Percentiles rank a stretch among this genome's conserved stretches.
phyloP scores from a whole-genome alignment of 2,329 filamentous ascomycete species.

The Bertia moriformis region DNA sequence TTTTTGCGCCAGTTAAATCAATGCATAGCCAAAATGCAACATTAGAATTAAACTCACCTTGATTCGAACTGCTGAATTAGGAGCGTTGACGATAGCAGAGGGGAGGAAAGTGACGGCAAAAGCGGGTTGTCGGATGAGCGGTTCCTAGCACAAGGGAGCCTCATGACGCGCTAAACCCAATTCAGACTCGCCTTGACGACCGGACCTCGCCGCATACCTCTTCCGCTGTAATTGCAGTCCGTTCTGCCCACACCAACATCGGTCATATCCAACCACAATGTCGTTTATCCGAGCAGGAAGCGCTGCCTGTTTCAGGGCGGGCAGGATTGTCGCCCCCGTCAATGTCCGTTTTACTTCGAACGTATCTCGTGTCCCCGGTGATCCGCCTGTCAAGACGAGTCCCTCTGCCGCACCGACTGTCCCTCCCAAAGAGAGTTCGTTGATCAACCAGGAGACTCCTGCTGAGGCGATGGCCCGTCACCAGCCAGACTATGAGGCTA shows the following conservation, averaged over 20 bases:
- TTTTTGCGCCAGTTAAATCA: too few species aligned
- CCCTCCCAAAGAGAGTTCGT: conserved; percentile 19
- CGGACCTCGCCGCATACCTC: not conserved
- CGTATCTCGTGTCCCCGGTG: conserved; percentile 3
- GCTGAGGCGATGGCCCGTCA: conserved; percentile 15
- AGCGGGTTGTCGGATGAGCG: conserved; percentile 1
- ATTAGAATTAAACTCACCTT: too few species aligned
- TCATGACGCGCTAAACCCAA: not conserved
- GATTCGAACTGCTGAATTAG: too few species aligned
- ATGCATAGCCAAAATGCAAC: too few species aligned
- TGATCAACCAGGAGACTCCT: conserved; percentile 19
- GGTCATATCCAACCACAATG: not conserved
- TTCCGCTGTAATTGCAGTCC: not conserved
- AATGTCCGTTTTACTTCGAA: not conserved
- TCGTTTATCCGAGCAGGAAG: not conserved
- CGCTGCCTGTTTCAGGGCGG: not conserved
- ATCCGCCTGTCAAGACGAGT: conserved; percentile 11
- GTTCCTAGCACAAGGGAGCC: not conserved
- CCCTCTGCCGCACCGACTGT: conserved; percentile 20
- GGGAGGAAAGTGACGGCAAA: not conserved
- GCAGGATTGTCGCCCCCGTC: not conserved
- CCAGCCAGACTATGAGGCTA: conserved; percentile 67
- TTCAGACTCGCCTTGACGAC: not conserved
- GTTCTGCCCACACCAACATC: not conserved
- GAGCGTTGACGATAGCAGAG: too few species aligned